Conservation (phyloP, 371 early-diverging fungal species). For the Rhizopus stolonifer region DNA sequence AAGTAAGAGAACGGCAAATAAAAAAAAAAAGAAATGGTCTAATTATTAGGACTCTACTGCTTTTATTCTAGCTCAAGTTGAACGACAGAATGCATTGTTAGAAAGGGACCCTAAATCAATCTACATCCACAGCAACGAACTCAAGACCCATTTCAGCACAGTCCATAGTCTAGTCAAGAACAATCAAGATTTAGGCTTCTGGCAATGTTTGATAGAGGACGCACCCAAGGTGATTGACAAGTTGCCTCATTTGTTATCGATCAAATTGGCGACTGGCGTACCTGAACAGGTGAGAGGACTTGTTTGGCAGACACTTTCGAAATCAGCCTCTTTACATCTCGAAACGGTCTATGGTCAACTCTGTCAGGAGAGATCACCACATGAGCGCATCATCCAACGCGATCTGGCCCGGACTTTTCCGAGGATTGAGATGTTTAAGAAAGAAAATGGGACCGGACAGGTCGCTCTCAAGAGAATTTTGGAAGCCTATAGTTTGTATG, state of each 20-base stretch:
- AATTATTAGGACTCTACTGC: constrained; percentile 46
- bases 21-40: background rate
- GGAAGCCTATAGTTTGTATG: constrained; percentile 90
- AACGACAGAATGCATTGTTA: constrained; percentile 55
- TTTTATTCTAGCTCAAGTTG: constrained; percentile 57
- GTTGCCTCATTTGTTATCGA: constrained; percentile 61
- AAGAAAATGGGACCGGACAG: constrained; percentile 86
- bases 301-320: constrained; percentile 92
- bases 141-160: constrained; percentile 51
- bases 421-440: constrained; percentile 78
- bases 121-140: constrained; percentile 52
- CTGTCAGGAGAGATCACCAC: constrained; percentile 72
- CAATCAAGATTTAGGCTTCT: constrained; percentile 85
- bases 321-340: constrained; percentile 70
- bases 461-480: constrained; percentile 78
- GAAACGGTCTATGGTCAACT: constrained; percentile 86
- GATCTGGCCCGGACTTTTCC: constrained; percentile 95
- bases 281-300: constrained; percentile 86
- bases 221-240: constrained; percentile 66
- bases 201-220: constrained; percentile 87
- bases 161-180: constrained; percentile 48
- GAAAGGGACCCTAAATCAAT: constrained; percentile 60
- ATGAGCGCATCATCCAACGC: constrained; percentile 87
- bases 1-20: constrained; percentile 18
- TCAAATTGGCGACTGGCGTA: constrained; percentile 79